Conservation (phyloP, 2,329 filamentous ascomycete genomes). For the Monosporascus sp. region DNA sequence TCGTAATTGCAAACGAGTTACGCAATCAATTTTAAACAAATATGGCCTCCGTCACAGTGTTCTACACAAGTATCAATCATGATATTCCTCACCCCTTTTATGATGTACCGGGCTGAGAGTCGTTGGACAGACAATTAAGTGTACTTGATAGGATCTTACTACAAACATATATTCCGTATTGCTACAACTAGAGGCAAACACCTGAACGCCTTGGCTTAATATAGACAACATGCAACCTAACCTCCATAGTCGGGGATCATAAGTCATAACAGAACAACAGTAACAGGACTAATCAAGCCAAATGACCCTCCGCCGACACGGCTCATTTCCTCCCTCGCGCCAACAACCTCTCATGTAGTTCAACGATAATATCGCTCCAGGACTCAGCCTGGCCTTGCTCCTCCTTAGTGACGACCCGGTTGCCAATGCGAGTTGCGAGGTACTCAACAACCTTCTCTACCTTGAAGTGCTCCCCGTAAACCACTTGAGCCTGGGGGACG, state of each 20-base stretch:
- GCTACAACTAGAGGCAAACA: too few relatives aligned
- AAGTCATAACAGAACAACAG: slow-evolving; percentile 11
- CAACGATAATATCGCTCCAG: slow-evolving; percentile 52
- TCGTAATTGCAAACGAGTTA: too few relatives aligned
- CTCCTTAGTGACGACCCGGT: slow-evolving; percentile 26
- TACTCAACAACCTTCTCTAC: slow-evolving; percentile 71
- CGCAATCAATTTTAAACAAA: too few relatives aligned
- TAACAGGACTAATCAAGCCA: neutral
- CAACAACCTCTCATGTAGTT: slow-evolving; percentile 50
- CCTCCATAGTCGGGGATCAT: neutral
- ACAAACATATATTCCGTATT: too few relatives aligned
- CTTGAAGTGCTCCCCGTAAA: slow-evolving; percentile 77
- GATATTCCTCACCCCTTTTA: too few relatives aligned
- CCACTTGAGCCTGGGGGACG: slow-evolving; percentile 50
- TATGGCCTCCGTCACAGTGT: too few relatives aligned
- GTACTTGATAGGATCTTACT: too few relatives aligned
- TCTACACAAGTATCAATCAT: too few relatives aligned
- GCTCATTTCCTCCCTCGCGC: slow-evolving; percentile 47
- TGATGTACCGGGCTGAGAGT: too few relatives aligned
- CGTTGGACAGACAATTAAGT: too few relatives aligned
- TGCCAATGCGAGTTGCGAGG: slow-evolving; percentile 48
- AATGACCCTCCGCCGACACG: neutral
- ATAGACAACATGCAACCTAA: neutral
- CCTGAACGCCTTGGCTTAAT: too few relatives aligned
- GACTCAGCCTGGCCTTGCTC: slow-evolving; percentile 28